A percentile compares a stretch with the other conserved stretches of the same genome.
Evolutionary conservation across 306 rosid species (phyloP).

Genomic region (Argentina anserina): DNA sequence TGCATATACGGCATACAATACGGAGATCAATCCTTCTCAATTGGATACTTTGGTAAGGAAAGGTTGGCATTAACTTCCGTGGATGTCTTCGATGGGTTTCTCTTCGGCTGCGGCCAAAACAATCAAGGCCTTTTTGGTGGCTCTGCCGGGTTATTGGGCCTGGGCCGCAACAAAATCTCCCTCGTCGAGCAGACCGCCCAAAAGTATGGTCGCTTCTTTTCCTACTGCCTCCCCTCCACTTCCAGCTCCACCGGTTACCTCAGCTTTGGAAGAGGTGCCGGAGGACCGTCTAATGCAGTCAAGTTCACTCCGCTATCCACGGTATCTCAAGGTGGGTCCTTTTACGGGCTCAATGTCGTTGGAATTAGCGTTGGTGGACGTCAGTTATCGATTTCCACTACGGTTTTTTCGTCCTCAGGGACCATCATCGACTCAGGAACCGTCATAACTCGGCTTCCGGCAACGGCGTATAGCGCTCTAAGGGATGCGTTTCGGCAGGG

Average conservation of each 20-base stretch:
- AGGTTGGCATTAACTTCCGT: not conserved
- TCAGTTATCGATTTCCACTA: constrained; percentile 30
- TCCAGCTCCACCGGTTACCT: constrained; percentile 52
- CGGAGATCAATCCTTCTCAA: constrained; percentile 29
- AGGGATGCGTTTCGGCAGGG: constrained; percentile 13
- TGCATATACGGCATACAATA: constrained; percentile 47
- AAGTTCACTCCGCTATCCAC: constrained; percentile 52
- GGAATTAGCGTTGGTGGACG: constrained; percentile 41
- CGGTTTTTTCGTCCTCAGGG: constrained; percentile 9
- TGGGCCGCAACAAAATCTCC: constrained; percentile 66
- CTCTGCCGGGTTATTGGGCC: constrained; percentile 67
- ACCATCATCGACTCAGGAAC: constrained; percentile 31
- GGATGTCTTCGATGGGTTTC: not conserved
- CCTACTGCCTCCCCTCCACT: constrained; percentile 74
- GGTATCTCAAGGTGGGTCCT: constrained; percentile 17
- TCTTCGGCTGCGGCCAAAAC: constrained; percentile 12
- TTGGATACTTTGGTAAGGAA: constrained; percentile 4
- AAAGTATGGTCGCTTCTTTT: constrained; percentile 46
- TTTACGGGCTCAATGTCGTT: constrained; percentile 42
- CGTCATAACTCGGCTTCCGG: constrained; percentile 22
- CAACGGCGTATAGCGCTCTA: constrained; percentile 16
- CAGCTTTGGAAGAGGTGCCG: constrained; percentile 30
- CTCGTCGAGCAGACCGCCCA: constrained; percentile 55
- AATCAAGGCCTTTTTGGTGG: constrained; percentile 20
- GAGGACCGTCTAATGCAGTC: not conserved